phyloP scores from a whole-genome alignment of 2,329 filamentous ascomycete species.

The Aureobasidium sp. region DNA sequence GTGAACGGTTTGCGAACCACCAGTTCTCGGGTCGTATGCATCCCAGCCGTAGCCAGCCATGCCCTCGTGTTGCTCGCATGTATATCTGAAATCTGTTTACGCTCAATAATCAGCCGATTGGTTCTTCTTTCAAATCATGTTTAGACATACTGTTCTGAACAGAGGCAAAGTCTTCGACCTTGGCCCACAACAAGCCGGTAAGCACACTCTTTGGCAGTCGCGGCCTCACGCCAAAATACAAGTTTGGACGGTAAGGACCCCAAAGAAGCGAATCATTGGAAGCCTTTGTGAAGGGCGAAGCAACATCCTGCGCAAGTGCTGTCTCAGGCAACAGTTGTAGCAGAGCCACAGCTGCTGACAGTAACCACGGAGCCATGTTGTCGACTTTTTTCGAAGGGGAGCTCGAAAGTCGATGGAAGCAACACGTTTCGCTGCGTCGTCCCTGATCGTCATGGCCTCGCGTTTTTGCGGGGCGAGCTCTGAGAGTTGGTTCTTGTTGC shows the following conservation, averaged over 20 bases:
- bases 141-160: slow-evolving; percentile 62
- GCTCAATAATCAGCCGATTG: slow-evolving; percentile 20
- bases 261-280: slow-evolving; percentile 84
- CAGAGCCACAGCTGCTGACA: slow-evolving; percentile 13
- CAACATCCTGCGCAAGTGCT: slow-evolving; percentile 14
- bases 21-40: slow-evolving; percentile 83
- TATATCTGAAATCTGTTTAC: slow-evolving; percentile 71
- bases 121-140: no score
- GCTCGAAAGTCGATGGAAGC: not conserved
- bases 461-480: slow-evolving; percentile 9
- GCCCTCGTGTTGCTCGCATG: slow-evolving; percentile 89
- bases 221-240: slow-evolving; percentile 88
- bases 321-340: slow-evolving; percentile 12
- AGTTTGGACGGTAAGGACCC: slow-evolving; percentile 89
- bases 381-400: not conserved
- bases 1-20: slow-evolving; percentile 83
- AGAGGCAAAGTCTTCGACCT: slow-evolving; percentile 69
- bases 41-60: slow-evolving; percentile 98
- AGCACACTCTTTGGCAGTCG: slow-evolving; percentile 73
- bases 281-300: slow-evolving; percentile 34
- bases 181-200: slow-evolving; percentile 81
- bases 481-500: not conserved
- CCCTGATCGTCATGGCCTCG: slow-evolving; percentile 8
- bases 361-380: slow-evolving; percentile 15
- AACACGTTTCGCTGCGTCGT: slow-evolving; percentile 8